Evolutionary conservation across 2,329 filamentous ascomycete genomes (phyloP).

Genomic region (Curvularia hawaiiensis): DNA sequence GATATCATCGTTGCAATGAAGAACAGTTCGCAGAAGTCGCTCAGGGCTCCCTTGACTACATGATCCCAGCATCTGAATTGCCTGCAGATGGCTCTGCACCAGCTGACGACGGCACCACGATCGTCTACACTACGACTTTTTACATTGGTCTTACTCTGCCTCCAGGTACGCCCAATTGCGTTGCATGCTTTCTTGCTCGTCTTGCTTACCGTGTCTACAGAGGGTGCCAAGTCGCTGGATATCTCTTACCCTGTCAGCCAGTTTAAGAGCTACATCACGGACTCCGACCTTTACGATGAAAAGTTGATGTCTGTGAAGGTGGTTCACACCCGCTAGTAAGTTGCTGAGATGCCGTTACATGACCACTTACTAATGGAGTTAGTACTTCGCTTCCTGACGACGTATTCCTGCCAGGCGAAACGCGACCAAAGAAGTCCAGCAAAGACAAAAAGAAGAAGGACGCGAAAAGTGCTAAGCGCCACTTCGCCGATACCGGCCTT

Average conservation of each 20-base stretch:
- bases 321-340: constrained; percentile 85
- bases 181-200: background rate
- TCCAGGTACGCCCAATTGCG: constrained; percentile 63
- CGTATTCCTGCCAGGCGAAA: constrained; percentile 82
- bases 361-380: constrained; percentile 23
- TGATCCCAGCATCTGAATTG: constrained; percentile 58
- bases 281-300: constrained; percentile 75
- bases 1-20: constrained; percentile 71
- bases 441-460: constrained; percentile 48
- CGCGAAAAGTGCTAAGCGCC: constrained; percentile 48
- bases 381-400: constrained; percentile 90
- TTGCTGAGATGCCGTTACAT: constrained; percentile 14
- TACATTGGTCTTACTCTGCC: constrained; percentile 88
- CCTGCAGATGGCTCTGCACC: constrained; percentile 48
- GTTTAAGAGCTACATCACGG: constrained; percentile 82
- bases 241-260: constrained; percentile 81
- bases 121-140: constrained; percentile 86
- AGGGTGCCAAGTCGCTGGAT: constrained; percentile 73
- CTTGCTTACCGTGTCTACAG: constrained; percentile 21
- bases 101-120: constrained; percentile 50
- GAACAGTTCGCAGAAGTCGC: constrained; percentile 67
- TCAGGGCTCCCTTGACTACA: constrained; percentile 65
- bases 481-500: constrained; percentile 50
- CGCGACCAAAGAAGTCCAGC: constrained; percentile 50
- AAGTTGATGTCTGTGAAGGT: constrained; percentile 81